phyloP scores from a whole-genome alignment of 2,329 filamentous ascomycete genomes.

The Sclerotinia minor region DNA sequence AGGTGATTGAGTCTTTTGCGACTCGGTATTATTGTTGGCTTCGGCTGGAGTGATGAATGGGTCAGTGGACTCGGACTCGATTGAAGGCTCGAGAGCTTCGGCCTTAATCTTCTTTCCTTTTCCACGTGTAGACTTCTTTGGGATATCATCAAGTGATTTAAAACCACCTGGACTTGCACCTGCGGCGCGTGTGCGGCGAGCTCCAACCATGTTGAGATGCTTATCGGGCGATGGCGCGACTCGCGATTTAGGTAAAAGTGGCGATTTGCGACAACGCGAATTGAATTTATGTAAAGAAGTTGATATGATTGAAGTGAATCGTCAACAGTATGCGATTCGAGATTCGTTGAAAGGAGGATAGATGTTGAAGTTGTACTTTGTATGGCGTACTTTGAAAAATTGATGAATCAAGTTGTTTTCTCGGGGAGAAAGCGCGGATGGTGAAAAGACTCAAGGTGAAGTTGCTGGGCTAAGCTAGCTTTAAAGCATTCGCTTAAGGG shows the following conservation, averaged over 20 bases:
- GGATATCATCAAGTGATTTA: constrained; percentile 22
- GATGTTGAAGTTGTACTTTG: constrained; percentile 6
- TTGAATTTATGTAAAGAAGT: neutral
- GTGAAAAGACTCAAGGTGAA: neutral
- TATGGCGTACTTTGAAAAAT: constrained; percentile 1
- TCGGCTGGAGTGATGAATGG: neutral
- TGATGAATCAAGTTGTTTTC: constrained; percentile 16
- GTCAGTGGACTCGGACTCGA: constrained; percentile 12
- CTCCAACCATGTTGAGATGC: constrained; percentile 13
- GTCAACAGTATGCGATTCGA: neutral
- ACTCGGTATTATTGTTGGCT: constrained; percentile 6
- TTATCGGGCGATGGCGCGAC: constrained; percentile 10
- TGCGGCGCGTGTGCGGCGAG: constrained; percentile 17
- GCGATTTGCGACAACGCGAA: neutral
- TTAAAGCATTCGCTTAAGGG: neutral
- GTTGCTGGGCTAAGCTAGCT: constrained; percentile 4
- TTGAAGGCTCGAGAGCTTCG: constrained; percentile 1
- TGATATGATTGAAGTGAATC: neutral
- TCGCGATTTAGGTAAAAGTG: constrained; percentile 1
- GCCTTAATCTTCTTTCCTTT: constrained; percentile 15
- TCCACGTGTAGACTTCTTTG: constrained; percentile 9
- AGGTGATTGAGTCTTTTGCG: constrained; percentile 15
- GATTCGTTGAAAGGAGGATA: neutral
- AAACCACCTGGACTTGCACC: constrained; percentile 23
- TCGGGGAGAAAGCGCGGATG: constrained; percentile 15